phyloP scores from a whole-genome alignment of 768 basidiomycete species.

The Collybiopsis luxurians region DNA sequence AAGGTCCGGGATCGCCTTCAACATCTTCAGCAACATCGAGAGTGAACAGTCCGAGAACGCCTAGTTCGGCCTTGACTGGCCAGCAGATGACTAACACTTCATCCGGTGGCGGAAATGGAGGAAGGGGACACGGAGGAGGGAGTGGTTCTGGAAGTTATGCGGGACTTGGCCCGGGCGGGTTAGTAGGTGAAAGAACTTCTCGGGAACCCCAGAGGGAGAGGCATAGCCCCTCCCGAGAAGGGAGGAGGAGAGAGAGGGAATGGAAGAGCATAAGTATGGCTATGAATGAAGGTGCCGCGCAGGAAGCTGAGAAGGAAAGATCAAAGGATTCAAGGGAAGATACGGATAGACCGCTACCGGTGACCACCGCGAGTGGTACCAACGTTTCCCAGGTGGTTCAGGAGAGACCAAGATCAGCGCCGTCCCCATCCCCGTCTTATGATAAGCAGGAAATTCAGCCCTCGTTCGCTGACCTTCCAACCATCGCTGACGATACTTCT shows the following conservation, averaged over 20 bases:
- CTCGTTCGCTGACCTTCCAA: constrained; percentile 27
- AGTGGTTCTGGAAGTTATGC: not conserved
- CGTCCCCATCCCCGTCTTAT: not conserved
- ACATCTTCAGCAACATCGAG: constrained; percentile 24
- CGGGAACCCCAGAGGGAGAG: constrained; percentile 16
- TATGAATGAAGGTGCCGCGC: not conserved
- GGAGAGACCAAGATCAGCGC: constrained; percentile 3
- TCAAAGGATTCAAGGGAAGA: constrained; percentile 4
- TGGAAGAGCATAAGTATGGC: constrained; percentile 32
- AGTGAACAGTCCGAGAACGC: constrained; percentile 25
- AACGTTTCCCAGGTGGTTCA: constrained; percentile 24
- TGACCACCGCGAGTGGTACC: constrained; percentile 36
- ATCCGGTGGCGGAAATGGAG: constrained; percentile 25
- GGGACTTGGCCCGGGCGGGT: constrained; percentile 13
- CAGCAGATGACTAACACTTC: too few relatives aligned
- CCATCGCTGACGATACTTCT: constrained; percentile 81
- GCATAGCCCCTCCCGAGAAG: constrained; percentile 6
- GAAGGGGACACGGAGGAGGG: constrained; percentile 25
- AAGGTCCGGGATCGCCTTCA: not conserved
- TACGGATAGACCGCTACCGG: constrained; percentile 21
- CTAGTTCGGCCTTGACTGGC: not conserved
- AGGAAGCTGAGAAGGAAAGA: constrained; percentile 7
- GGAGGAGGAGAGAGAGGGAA: constrained; percentile 22
- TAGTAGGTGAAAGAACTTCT: constrained; percentile 14
- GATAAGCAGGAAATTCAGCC: too few relatives aligned